phyloP scores from a whole-genome alignment of 2,329 filamentous ascomycete species.

The Lecanicillium sp. region DNA sequence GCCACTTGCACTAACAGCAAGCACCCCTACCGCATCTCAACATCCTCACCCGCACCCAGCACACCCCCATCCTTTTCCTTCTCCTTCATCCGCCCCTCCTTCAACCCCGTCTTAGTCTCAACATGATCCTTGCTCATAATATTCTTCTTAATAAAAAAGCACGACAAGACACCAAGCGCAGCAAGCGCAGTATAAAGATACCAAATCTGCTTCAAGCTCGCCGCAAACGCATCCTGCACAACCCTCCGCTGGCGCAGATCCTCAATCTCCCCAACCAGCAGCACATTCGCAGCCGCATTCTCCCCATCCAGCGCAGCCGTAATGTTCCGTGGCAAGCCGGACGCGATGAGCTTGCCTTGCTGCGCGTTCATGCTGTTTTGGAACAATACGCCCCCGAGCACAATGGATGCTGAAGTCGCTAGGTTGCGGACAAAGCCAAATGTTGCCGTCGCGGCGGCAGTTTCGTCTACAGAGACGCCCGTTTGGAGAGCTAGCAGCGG shows the following conservation, averaged over 20 bases:
- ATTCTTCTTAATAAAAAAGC: constrained; percentile 6
- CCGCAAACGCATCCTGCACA: constrained; percentile 7
- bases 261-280: constrained; percentile 3
- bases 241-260: constrained; percentile 1
- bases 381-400: constrained; percentile 38
- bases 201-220: constrained; percentile 6
- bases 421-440: constrained; percentile 53
- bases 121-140: constrained; percentile 8
- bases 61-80: no score
- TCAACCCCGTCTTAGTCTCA: constrained; percentile 6
- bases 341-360: constrained; percentile 2
- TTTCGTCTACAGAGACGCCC: constrained; percentile 48
- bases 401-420: constrained; percentile 47
- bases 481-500: constrained; percentile 58
- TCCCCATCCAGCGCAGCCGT: constrained; percentile 5
- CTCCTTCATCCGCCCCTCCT: constrained; percentile 5
- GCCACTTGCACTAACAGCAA: no score
- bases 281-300: constrained; percentile 8
- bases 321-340: constrained; percentile 1
- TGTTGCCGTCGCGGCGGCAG: constrained; percentile 54
- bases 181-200: constrained; percentile 8
- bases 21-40: no score
- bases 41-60: no score
- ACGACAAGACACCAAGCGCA: constrained; percentile 4
- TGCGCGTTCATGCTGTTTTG: constrained; percentile 32